phyloP scores from a whole-genome alignment of 2,329 filamentous ascomycete genomes.

The Rhytidhysteron rufulum region DNA sequence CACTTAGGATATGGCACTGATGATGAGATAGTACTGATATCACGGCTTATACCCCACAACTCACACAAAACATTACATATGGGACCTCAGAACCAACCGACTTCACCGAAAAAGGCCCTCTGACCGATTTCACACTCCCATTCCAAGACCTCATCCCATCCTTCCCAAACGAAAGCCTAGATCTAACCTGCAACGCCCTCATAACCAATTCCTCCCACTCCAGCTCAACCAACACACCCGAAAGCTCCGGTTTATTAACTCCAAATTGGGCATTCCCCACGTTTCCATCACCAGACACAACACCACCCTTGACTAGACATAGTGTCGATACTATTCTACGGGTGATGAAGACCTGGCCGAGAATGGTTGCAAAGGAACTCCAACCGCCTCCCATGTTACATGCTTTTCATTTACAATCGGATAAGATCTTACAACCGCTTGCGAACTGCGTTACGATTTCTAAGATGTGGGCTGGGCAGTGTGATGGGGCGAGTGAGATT shows the following conservation, averaged over 20 bases:
- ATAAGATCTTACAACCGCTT: conserved; percentile 24
- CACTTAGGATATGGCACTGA: no score
- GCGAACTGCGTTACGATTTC: conserved; percentile 34
- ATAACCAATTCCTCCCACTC: neutral
- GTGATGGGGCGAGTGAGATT: conserved; percentile 22
- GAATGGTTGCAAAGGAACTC: conserved; percentile 35
- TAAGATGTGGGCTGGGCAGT: conserved; percentile 37
- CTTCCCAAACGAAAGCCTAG: neutral
- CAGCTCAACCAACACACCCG: conserved; percentile 2
- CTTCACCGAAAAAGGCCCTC: neutral
- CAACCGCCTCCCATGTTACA: conserved; percentile 38
- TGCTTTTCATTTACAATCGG: conserved; percentile 14
- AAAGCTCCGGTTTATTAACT: conserved; percentile 2
- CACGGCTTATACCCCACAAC: no score
- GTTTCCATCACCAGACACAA: conserved; percentile 1
- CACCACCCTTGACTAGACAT: conserved; percentile 15
- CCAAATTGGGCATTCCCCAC: conserved; percentile 12
- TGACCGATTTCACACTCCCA: neutral
- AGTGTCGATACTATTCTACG: conserved; percentile 34
- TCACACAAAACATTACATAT: no score
- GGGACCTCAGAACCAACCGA: neutral
- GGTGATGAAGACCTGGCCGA: conserved; percentile 36
- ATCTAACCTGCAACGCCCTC: neutral
- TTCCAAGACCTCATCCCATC: neutral
- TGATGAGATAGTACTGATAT: no score